Evolutionary conservation across 495 filamentous ascomycete species (phyloP).

Genomic region (Penicillium malachiteum): DNA sequence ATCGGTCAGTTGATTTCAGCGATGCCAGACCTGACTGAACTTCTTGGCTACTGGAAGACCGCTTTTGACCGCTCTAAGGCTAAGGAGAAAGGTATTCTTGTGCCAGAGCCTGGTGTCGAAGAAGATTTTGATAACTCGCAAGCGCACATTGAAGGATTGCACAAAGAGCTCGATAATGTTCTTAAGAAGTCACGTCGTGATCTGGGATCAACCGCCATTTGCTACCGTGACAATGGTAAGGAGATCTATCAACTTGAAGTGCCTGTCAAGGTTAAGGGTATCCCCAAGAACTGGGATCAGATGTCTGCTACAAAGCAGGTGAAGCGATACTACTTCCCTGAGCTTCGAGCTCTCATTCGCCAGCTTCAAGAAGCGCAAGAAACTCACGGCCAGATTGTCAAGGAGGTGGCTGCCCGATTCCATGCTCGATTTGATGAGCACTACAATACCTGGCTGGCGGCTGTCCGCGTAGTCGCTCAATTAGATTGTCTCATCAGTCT

Average conservation of each 20-base stretch:
- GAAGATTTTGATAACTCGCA: slow-evolving; percentile 90
- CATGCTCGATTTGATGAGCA: slow-evolving; percentile 84
- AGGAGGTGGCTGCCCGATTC: slow-evolving; percentile 80
- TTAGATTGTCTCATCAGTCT: slow-evolving; percentile 94
- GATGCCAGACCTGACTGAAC: slow-evolving; percentile 78
- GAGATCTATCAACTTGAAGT: slow-evolving; percentile 96
- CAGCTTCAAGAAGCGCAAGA: slow-evolving; percentile 91
- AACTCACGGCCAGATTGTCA: slow-evolving; percentile 87
- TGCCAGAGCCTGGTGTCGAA: slow-evolving; percentile 87
- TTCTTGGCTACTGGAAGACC: slow-evolving; percentile 83
- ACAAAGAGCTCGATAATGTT: slow-evolving; percentile 66
- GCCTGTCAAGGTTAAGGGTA: slow-evolving; percentile 74
- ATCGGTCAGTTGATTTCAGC: slow-evolving; percentile 76
- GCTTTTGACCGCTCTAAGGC: slow-evolving; percentile 88
- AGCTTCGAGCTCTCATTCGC: slow-evolving; percentile 76
- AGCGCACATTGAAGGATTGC: slow-evolving; percentile 68
- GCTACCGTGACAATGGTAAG: slow-evolving; percentile 88
- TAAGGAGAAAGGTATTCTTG: slow-evolving; percentile 69
- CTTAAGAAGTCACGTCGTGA: slow-evolving; percentile 69
- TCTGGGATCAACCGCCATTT: slow-evolving; percentile 66
- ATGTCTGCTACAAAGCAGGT: slow-evolving; percentile 91
- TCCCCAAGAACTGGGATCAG: slow-evolving; percentile 88
- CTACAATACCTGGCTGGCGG: slow-evolving; percentile 82
- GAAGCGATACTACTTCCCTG: slow-evolving; percentile 92
- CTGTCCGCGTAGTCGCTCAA: slow-evolving; percentile 83